Conservation (phyloP, 1,139 yeast species). For the Candida neerlandica region DNA sequence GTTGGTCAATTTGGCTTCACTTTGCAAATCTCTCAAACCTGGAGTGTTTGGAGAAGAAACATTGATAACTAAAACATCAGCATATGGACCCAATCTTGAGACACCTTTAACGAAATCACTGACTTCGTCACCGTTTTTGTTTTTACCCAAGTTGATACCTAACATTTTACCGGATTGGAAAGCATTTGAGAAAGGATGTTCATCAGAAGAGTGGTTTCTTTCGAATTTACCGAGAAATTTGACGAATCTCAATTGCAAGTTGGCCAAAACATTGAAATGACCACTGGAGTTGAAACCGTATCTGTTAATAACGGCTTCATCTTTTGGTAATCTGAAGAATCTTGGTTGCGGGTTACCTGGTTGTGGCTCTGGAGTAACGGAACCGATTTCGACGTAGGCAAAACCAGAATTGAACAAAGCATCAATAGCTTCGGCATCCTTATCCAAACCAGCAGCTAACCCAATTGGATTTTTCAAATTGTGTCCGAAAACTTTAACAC, state of each 20-base stretch:
- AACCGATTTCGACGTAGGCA: slow-evolving; percentile 89
- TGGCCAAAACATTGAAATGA: slow-evolving; percentile 70
- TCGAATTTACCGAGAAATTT: slow-evolving; percentile 30
- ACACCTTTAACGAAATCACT: slow-evolving; percentile 87
- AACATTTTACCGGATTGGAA: slow-evolving; percentile 66
- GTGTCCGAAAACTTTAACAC: slow-evolving; percentile 65
- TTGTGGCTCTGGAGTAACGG: slow-evolving; percentile 90
- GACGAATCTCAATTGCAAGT: slow-evolving; percentile 62
- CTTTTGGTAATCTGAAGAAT: slow-evolving; percentile 81
- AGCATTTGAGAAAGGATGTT: slow-evolving; percentile 50
- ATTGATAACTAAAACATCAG: slow-evolving; percentile 86
- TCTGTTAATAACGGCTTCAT: slow-evolving; percentile 88
- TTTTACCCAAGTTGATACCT: slow-evolving; percentile 88
- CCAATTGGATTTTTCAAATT: slow-evolving; percentile 79
- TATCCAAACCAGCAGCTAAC: slow-evolving; percentile 94
- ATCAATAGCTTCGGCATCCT: slow-evolving; percentile 93
- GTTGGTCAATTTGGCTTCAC: slow-evolving; percentile 68
- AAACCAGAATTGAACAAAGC: slow-evolving; percentile 78
- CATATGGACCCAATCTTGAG: slow-evolving; percentile 73
- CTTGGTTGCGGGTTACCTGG: slow-evolving; percentile 93
- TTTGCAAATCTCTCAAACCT: slow-evolving; percentile 85
- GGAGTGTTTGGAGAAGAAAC: slow-evolving; percentile 98
- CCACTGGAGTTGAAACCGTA: slow-evolving; percentile 95
- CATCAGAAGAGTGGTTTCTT: slow-evolving; percentile 23
- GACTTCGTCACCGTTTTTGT: slow-evolving; percentile 88